Base-by-base conservation (phyloP, 495 filamentous ascomycete genomes). In the Penicillium nucicola region DNA sequence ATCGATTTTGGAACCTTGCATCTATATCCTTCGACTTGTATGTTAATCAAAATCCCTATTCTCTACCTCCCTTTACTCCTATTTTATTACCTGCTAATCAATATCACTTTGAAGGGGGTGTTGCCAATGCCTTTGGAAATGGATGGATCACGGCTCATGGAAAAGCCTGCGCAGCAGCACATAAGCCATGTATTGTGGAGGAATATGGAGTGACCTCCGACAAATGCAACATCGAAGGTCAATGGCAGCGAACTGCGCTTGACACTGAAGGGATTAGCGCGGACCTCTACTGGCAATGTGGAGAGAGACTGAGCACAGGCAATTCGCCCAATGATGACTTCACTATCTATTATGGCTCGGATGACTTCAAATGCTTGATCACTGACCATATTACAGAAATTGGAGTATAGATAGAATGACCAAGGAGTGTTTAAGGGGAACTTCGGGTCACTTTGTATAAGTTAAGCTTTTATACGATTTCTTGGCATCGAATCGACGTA, bases 1-100 rank as follows among this genome's bases (percentile, higher is more conserved):
- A 75, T 88, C 35, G 84, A 88, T 61, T 88, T 85, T 58, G 83
- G 79, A 18, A 83, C 81, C 3, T 79, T 87, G 60, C 85, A 88
- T 59, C 64, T 81, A 33, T 89, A 89, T 64, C 82, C 84, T 0
- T 72, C 77, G 46, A 66, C 63, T 64, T 72, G 67, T 69, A 64
- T 20, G 66, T 28, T 9, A 8, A 5, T 8, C 75, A 28, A 9
- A 8, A 28, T 9, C 7, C 25, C 25, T 28, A 28, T 8, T 8
- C 0, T 1, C 1, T 28, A 8, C 7, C 5, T 2, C 72, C 53
- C 57, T 64, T 20, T 48, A 59, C 15, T 75, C 69, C 11, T 14
- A 14, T 14, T 2, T 28, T 8, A 9, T 28, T 9, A 5, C 7
- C 0, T 35, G 38, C 28, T 41, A 18, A 23, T 11, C 37, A 18